phyloP scores from a whole-genome alignment of 306 rosid genomes.

The Prunus mume region DNA sequence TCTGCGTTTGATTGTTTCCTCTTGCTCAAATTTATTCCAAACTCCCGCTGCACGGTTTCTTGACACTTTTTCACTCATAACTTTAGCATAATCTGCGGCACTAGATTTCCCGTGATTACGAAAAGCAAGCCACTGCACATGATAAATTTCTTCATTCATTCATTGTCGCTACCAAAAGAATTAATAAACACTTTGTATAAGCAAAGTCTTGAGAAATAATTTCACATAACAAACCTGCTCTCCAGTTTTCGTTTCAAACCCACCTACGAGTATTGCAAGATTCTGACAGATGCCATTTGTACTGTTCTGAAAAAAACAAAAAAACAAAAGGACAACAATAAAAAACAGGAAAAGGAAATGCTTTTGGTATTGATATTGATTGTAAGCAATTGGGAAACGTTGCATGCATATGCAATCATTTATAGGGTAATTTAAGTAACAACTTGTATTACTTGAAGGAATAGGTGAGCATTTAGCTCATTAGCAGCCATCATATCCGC shows the following conservation, averaged over 20 bases:
- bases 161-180: conserved; percentile 12
- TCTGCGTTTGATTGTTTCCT: conserved; percentile 50
- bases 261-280: conserved; percentile 73
- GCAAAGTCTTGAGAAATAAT: conserved; percentile 11
- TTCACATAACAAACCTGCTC: conserved; percentile 69
- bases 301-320: conserved; percentile 46
- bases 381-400: neutral
- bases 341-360: neutral
- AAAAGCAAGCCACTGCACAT: conserved; percentile 93
- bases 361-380: conserved; percentile 15
- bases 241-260: conserved; percentile 87
- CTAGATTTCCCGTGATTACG: conserved; percentile 84
- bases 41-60: conserved; percentile 33
- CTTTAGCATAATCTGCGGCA: conserved; percentile 84
- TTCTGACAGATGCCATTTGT: conserved; percentile 54
- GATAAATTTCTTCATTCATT: conserved; percentile 10
- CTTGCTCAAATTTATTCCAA: conserved; percentile 79
- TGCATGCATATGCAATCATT: neutral
- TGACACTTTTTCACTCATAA: conserved; percentile 62
- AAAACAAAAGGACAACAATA: neutral
- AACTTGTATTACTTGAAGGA: conserved; percentile 67
- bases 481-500: conserved; percentile 97
- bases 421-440: conserved; percentile 1
- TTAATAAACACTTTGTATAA: neutral
- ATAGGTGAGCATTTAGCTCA: conserved; percentile 78